Conservation (phyloP, 2,329 filamentous ascomycete species). For the Ascochyta pisi region DNA sequence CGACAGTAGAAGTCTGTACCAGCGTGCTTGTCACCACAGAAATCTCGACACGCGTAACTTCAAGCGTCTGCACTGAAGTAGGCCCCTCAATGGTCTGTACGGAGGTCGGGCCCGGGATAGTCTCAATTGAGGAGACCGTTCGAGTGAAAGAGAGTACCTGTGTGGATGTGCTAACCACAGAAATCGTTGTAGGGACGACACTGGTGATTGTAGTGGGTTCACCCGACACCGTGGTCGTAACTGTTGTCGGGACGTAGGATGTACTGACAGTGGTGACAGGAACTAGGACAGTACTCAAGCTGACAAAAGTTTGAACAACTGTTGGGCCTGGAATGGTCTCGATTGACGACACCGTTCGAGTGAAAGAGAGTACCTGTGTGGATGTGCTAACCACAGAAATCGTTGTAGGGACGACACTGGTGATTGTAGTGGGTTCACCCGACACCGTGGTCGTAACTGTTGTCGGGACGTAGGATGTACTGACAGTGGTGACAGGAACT, state of each 20-base stretch:
- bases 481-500: background rate
- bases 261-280: background rate
- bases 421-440: background rate
- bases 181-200: background rate
- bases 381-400: background rate
- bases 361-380: background rate
- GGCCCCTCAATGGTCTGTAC: constrained; percentile 2
- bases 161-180: background rate
- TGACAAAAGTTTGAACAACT: background rate
- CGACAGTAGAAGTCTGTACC: background rate
- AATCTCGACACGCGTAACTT: constrained; percentile 9
- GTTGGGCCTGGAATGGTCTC: background rate
- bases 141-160: background rate
- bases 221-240: background rate
- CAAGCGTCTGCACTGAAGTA: constrained; percentile 1
- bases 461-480: background rate
- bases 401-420: background rate
- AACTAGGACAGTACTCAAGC: background rate
- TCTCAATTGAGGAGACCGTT: background rate
- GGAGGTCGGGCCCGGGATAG: background rate
- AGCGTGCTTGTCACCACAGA: constrained; percentile 13
- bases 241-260: background rate
- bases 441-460: constrained; percentile 1
- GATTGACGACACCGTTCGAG: background rate
- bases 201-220: background rate